phyloP scores from a whole-genome alignment of 345 rosid species.

The Fremontodendron californicum region DNA sequence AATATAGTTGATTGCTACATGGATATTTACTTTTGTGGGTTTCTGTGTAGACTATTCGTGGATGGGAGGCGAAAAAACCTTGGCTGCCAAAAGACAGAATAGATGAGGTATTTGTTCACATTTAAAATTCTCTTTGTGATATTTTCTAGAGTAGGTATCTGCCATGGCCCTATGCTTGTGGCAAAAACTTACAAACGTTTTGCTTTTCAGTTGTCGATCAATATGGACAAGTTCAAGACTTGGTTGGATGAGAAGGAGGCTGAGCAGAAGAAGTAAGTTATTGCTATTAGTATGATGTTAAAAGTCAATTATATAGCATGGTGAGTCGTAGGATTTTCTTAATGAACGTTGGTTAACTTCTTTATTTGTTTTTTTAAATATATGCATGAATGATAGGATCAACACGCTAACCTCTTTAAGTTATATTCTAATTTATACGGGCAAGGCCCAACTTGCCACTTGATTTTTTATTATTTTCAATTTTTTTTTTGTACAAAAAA shows the following conservation, averaged over 20 bases:
- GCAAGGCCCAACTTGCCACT: not conserved
- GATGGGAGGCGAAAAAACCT: conserved; percentile 72
- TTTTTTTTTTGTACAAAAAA: no score
- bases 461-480: not conserved
- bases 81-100: conserved; percentile 86
- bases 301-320: not conserved
- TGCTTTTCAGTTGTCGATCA: conserved; percentile 49
- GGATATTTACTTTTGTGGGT: conserved; percentile 10
- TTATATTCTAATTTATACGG: not conserved
- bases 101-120: conserved; percentile 52
- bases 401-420: not conserved
- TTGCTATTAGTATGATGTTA: not conserved
- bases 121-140: conserved; percentile 1
- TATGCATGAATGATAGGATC: not conserved
- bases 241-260: conserved; percentile 87
- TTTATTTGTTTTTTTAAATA: not conserved
- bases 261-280: conserved; percentile 73
- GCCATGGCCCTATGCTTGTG: not conserved
- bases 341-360: not conserved
- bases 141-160: not conserved
- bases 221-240: conserved; percentile 56
- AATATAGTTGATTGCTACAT: not conserved
- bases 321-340: not conserved
- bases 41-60: conserved; percentile 51
- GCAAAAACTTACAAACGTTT: conserved; percentile 1